phyloP scores from a whole-genome alignment of 768 basidiomycete species.

The Suillus hirtellus region DNA sequence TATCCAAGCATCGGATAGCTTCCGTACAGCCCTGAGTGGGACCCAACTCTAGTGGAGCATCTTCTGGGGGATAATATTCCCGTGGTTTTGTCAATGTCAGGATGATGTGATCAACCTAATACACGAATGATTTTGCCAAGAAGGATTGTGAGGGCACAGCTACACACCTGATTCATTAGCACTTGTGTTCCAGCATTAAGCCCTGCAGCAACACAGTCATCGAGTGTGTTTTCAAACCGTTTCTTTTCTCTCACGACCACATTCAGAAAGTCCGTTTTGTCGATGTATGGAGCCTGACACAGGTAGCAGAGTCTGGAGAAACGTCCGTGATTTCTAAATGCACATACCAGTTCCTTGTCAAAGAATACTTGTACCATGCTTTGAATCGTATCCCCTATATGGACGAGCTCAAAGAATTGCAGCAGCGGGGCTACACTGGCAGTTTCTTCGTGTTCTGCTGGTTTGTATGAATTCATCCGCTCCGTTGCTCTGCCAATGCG shows the following conservation, averaged over 20 bases:
- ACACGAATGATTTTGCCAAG: background rate
- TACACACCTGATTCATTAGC: conserved; percentile 84
- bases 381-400: conserved; percentile 96
- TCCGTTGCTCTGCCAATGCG: conserved; percentile 66
- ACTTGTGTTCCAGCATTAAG: conserved; percentile 95
- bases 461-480: conserved; percentile 88
- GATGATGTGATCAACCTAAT: conserved; percentile 91
- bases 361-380: conserved; percentile 98
- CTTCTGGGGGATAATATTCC: conserved; percentile 90
- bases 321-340: background rate
- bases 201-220: conserved; percentile 91
- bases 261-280: conserved; percentile 92
- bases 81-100: conserved; percentile 76
- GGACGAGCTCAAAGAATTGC: conserved; percentile 97
- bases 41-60: conserved; percentile 73
- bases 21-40: conserved; percentile 89
- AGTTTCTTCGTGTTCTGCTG: conserved; percentile 80
- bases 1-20: conserved; percentile 84
- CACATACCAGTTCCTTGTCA: conserved; percentile 86
- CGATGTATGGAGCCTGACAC: conserved; percentile 78
- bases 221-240: conserved; percentile 86
- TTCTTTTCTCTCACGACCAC: conserved; percentile 95
- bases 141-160: background rate
- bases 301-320: conserved; percentile 3
- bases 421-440: conserved; percentile 88